Evolutionary conservation across 768 basidiomycete genomes (phyloP).

Genomic region (Russula earlei): DNA sequence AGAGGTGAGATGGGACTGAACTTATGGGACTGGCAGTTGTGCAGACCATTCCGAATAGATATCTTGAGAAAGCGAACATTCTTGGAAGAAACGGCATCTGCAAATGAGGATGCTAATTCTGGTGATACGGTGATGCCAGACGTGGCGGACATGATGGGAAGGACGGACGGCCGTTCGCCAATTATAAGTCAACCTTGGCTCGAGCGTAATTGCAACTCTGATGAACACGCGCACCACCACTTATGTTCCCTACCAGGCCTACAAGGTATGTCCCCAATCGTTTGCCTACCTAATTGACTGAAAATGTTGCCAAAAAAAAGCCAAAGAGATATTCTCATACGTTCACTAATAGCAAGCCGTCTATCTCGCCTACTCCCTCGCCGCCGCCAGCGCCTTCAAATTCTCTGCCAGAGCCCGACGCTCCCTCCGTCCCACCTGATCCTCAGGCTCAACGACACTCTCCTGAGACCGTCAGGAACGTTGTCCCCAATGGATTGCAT

Average conservation of each 20-base stretch:
- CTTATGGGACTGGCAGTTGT: slow-evolving; percentile 9
- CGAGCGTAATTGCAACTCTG: slow-evolving; percentile 16
- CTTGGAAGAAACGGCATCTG: slow-evolving; percentile 43
- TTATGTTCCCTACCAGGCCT: slow-evolving; percentile 42
- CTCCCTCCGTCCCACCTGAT: background rate
- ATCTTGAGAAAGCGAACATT: slow-evolving; percentile 67
- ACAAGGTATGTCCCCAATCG: slow-evolving; percentile 30
- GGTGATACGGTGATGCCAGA: slow-evolving; percentile 62
- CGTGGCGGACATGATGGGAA: slow-evolving; percentile 51
- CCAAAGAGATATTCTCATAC: slow-evolving; percentile 41
- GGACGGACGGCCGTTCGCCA: too few relatives aligned
- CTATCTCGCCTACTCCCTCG: slow-evolving; percentile 10
- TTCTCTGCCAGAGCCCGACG: background rate
- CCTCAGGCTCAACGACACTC: background rate
- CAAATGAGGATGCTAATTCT: slow-evolving; percentile 48
- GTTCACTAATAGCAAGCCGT: slow-evolving; percentile 26
- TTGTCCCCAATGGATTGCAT: background rate
- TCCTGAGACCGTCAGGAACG: background rate
- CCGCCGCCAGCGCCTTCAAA: slow-evolving; percentile 11
- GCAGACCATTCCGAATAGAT: slow-evolving; percentile 63
- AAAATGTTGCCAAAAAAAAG: slow-evolving; percentile 23
- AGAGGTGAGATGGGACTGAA: slow-evolving; percentile 24
- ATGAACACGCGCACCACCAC: slow-evolving; percentile 26
- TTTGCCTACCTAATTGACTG: slow-evolving; percentile 1
- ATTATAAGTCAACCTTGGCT: background rate